Conservation (phyloP, 2,329 filamentous ascomycete species). For the Penicillium palitans region DNA sequence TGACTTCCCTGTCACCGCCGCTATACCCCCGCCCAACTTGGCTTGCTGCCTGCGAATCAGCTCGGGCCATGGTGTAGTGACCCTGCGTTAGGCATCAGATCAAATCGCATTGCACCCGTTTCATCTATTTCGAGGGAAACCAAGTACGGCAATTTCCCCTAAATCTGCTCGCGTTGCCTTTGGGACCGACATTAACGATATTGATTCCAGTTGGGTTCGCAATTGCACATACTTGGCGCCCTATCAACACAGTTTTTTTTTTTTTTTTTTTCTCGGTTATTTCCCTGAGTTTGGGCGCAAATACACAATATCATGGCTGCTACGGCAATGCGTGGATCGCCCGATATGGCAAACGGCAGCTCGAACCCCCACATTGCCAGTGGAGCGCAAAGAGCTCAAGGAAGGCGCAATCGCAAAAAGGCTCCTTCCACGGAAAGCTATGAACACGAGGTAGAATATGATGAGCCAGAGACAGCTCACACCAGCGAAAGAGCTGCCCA, state of each 20-base stretch:
- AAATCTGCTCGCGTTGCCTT: conserved; percentile 6
- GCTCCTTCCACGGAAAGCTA: conserved; percentile 1
- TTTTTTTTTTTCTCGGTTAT: neutral
- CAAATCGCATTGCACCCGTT: conserved; percentile 5
- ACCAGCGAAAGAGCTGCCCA: conserved; percentile 1
- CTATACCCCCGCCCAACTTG: conserved; percentile 7
- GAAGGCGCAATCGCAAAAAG: conserved; percentile 15
- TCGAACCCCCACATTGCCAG: conserved; percentile 10
- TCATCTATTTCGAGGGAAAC: neutral
- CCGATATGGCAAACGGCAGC: conserved; percentile 23
- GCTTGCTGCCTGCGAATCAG: conserved; percentile 3
- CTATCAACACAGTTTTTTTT: neutral
- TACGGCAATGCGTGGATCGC: conserved; percentile 17
- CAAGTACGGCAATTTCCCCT: neutral
- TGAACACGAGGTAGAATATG: conserved; percentile 5
- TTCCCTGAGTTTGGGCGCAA: neutral
- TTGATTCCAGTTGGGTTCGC: conserved; percentile 12
- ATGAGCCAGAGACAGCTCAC: conserved; percentile 4
- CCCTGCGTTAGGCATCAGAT: conserved; percentile 20
- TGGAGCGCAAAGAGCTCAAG: conserved; percentile 9
- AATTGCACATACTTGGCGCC: conserved; percentile 7
- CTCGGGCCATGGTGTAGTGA: conserved; percentile 19
- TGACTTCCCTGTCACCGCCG: conserved; percentile 1
- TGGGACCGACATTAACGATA: conserved; percentile 14
- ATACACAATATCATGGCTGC: conserved; percentile 17